A percentile compares a stretch with the other conserved stretches of the same genome.
These are phyloP conservation scores for Rhizopogon salebrosus DNA, from an alignment of 768 basidiomycete genomes.

Conservation along the genomic window DNA sequence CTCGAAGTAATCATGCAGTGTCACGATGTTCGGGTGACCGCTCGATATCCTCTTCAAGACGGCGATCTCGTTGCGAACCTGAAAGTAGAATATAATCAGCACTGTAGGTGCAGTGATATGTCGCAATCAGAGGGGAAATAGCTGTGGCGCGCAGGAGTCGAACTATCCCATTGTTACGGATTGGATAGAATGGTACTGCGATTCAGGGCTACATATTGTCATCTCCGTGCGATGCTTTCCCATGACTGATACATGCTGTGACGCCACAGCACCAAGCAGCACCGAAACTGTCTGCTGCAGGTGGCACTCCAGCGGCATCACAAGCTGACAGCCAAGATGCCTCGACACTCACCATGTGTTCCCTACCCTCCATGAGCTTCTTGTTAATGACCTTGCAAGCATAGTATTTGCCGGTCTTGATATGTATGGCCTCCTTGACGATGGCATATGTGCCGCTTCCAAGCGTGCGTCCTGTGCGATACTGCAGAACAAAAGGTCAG, in stretches of 20 bases:
- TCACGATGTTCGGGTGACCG: slow-evolving; percentile 87
- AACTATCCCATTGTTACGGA: not conserved
- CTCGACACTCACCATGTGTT: slow-evolving; percentile 77
- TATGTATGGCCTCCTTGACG: slow-evolving; percentile 92
- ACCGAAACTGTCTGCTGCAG: not conserved
- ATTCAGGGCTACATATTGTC: slow-evolving; percentile 10
- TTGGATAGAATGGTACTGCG: slow-evolving; percentile 3
- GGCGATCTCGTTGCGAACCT: slow-evolving; percentile 97
- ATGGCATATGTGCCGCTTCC: slow-evolving; percentile 94
- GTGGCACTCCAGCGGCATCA: not conserved
- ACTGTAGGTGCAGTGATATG: slow-evolving; percentile 10
- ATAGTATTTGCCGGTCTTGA: slow-evolving; percentile 90
- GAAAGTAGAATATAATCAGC: not conserved
- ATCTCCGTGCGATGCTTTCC: slow-evolving; percentile 8
- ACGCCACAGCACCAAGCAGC: not conserved
- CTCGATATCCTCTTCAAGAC: slow-evolving; percentile 93
- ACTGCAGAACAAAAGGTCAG: slow-evolving; percentile 36
- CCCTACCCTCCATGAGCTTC: slow-evolving; percentile 96
- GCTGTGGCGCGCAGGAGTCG: not conserved
- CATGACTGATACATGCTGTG: slow-evolving; percentile 1
- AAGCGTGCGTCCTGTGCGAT: slow-evolving; percentile 82
- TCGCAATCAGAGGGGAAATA: slow-evolving; percentile 7
- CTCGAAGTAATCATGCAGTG: slow-evolving; percentile 95
- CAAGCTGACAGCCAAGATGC: not conserved
- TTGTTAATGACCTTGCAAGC: slow-evolving; percentile 99